Base-by-base conservation (phyloP, 2,329 filamentous ascomycete genomes). In the Furcasterigmium sp. region DNA sequence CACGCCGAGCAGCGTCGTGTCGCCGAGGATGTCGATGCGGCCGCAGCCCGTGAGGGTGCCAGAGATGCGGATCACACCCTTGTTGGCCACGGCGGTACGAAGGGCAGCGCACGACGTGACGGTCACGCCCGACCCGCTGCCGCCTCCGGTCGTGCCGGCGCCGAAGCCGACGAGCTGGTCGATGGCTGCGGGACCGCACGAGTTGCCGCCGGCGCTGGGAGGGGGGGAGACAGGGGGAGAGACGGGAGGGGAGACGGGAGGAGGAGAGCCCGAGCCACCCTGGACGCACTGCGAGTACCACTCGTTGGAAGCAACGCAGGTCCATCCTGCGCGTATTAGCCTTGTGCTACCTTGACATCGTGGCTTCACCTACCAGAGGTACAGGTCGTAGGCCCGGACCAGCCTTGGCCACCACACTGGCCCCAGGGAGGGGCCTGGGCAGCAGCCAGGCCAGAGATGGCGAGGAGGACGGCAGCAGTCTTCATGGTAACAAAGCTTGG, bases 1-100 rank as follows among this genome's bases (percentile, higher is more conserved):
- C 44, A 72, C 65, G 44, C 75, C 75, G 42, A 77, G 62, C 48
- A 79, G 62, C 18, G 68, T 70, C 45, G 73, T 79, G 61, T 73
- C 69, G 45, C 67, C 67, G 42, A 60, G 56, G 30, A 78, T 57
- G 47, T 69, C 65, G 46, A 77, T 57, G 39, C 70, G 62, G 26
- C 56, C 65, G 37, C 60, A 63, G 37, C 64, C 66, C 30, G 56
- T 57, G 43, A 75, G 64, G 29, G 62, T 62, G 19, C 72, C 71
- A 14, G 63, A 66, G 50, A 77, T 58, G 44, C 65, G 64, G 44
- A 75, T 64, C 36, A 76, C 70, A 34, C 63, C 64, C 14, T 67
- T 61, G 15, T 52, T 54, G 8, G 54, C 50, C 30, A 63, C 60
- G 32, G 67, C 68, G 13, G 57, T 50, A n/a, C 56, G 54, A 43